Evolutionary conservation across 805 yeast species (phyloP), one percentile per base, ranked within the genome.

Genomic region (Saturnispora gosingensis): DNA sequence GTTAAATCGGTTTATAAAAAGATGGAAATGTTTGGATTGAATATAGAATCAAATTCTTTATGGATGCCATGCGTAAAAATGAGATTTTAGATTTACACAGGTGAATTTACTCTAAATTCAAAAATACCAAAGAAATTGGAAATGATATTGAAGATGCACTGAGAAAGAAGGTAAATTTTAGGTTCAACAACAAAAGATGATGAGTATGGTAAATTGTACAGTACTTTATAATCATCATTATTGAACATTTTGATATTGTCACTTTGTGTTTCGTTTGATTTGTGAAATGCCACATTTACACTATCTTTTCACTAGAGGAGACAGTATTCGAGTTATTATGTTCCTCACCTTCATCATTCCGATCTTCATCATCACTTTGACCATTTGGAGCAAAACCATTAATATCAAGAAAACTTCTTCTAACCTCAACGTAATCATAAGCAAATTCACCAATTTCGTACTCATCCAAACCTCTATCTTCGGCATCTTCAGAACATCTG

Each of bases 381-480:
- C 16, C 39, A 20, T 20, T 18, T 38, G 35, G 18, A 34, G 44
- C 53, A 16, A 54, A 58, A 3, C 61, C 60, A 46, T 56, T 58
- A 10, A 62, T 55, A 57, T 76, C 80, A 61, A 82, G 76, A 67
- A 83, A 91, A 70, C 90, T 96, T 66, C 98, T 80, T 69, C 98
- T 81, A 13, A 91, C 95, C 72, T 91, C 99, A 53, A 91, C 97
- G 65, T 89, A 91, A 68, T 91, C 98, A 67, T 91, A 91, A n/a
- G 98, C 98, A 70, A 90, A 91, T 70, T 91, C 99, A 48, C 98
- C 99, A 59, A 91, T 87, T 71, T 91, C 97, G 69, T 88, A 96
- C 67, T 90, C 97, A 67, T 91, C 99, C 72, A 90, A 78, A 53
- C 99, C 99, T 32, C 74, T 73, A 56, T 83, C 87, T 67, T 91